Percentiles rank a stretch among this genome's conserved stretches.
Conservation (phyloP, 805 yeast genomes). For the Yarrowia sp. region DNA sequence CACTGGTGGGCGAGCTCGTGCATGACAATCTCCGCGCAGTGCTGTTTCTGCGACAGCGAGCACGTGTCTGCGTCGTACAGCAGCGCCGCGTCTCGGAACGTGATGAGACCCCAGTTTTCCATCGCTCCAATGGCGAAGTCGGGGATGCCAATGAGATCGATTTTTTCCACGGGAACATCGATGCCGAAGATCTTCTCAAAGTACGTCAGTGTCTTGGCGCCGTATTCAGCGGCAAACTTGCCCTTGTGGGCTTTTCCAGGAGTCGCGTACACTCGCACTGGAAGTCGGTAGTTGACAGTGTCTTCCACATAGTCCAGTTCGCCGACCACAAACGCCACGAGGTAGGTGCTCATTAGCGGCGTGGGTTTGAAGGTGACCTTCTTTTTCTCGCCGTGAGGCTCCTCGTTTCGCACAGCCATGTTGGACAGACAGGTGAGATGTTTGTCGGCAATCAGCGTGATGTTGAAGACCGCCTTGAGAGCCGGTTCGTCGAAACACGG, state of each 20-base stretch:
- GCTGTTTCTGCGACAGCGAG: slow-evolving; percentile 63
- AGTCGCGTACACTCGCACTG: slow-evolving; percentile 76
- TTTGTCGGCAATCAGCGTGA: slow-evolving; percentile 61
- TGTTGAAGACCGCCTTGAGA: slow-evolving; percentile 68
- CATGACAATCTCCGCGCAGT: slow-evolving; percentile 80
- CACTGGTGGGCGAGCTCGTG: slow-evolving; percentile 92
- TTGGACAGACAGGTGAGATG: slow-evolving; percentile 68
- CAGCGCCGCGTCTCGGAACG: slow-evolving; percentile 66
- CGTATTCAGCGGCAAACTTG: slow-evolving; percentile 65
- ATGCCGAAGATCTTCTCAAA: slow-evolving; percentile 71
- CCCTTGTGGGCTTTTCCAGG: slow-evolving; percentile 70
- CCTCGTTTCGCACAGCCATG: slow-evolving; percentile 61
- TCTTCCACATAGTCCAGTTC: slow-evolving; percentile 68
- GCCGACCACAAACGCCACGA: slow-evolving; percentile 78
- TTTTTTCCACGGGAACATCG: slow-evolving; percentile 79
- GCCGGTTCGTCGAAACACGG: slow-evolving; percentile 79
- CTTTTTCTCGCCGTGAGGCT: slow-evolving; percentile 52
- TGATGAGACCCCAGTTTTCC: slow-evolving; percentile 90
- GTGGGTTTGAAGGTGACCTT: slow-evolving; percentile 64
- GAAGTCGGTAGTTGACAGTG: slow-evolving; percentile 60
- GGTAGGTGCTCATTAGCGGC: slow-evolving; percentile 74
- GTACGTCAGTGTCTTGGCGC: slow-evolving; percentile 68
- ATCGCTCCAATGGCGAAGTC: slow-evolving; percentile 84
- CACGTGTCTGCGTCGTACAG: slow-evolving; percentile 74
- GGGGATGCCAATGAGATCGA: slow-evolving; percentile 80